Evolutionary conservation across 441 rosid species (phyloP).

Genomic region (Viola pubescens): DNA sequence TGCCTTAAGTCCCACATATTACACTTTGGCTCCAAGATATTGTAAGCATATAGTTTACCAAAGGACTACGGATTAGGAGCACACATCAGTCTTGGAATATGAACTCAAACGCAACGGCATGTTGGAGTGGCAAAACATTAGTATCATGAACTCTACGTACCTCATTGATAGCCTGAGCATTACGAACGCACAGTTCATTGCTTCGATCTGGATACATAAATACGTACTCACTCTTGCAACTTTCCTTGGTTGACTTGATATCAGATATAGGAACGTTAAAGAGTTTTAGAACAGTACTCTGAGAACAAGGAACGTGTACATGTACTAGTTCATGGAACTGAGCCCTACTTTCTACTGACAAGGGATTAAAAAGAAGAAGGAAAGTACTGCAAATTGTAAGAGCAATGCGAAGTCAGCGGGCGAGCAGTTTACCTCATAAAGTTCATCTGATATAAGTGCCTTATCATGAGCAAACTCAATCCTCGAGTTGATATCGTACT

Average conservation of each 20-base stretch:
- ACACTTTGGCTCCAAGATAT: slow-evolving; percentile 12
- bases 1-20: slow-evolving; percentile 9
- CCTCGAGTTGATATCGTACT: slow-evolving; percentile 10
- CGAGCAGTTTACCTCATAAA: slow-evolving; percentile 9
- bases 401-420: not conserved
- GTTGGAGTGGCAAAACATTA: not conserved
- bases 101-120: not conserved
- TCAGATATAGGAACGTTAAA: not conserved
- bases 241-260: not conserved
- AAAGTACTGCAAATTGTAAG: too few species aligned
- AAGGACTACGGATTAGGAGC: not conserved
- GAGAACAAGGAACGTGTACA: too few species aligned
- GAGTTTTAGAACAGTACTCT: not conserved
- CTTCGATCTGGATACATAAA: slow-evolving; percentile 2
- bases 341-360: too few species aligned
- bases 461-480: slow-evolving; percentile 7
- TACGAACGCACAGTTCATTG: slow-evolving; percentile 10
- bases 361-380: too few species aligned
- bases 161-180: slow-evolving; percentile 2
- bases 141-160: not conserved
- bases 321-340: too few species aligned
- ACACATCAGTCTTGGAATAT: not conserved
- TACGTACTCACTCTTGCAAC: slow-evolving; percentile 15
- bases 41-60: not conserved
- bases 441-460: not conserved